Evolutionary conservation across 805 yeast species (phyloP).

Genomic region (Saturnispora galanensis): DNA sequence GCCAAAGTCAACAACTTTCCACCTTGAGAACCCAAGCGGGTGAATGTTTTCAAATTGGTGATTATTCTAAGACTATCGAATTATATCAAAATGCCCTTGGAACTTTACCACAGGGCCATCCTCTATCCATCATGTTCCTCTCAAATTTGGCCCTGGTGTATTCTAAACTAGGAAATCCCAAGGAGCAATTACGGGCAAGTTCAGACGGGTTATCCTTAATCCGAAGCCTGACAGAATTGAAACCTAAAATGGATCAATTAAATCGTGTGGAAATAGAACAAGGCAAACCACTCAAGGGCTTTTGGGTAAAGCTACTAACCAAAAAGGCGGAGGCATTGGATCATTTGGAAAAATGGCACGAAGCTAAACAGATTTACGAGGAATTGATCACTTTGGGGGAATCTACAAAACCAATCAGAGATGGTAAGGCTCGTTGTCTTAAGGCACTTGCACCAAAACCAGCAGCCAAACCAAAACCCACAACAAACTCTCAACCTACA

Average conservation of each 20-base stretch:
- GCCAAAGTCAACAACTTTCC: constrained; percentile 29
- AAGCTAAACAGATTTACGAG: constrained; percentile 54
- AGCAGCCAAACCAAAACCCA: constrained; percentile 21
- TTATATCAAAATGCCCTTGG: constrained; percentile 42
- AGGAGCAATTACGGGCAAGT: constrained; percentile 37
- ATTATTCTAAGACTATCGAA: constrained; percentile 56
- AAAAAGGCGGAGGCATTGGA: constrained; percentile 82
- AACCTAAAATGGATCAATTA: constrained; percentile 5
- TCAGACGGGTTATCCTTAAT: constrained; percentile 37
- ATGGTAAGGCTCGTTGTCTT: constrained; percentile 73
- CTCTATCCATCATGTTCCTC: constrained; percentile 52
- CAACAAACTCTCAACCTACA: constrained; percentile 7
- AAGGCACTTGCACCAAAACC: constrained; percentile 37
- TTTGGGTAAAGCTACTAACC: constrained; percentile 62
- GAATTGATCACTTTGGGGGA: constrained; percentile 59
- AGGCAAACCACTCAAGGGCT: constrained; percentile 49
- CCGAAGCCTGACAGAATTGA: constrained; percentile 21
- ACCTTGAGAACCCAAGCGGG: constrained; percentile 48
- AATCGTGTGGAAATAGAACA: constrained; percentile 29
- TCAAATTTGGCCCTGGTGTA: constrained; percentile 69
- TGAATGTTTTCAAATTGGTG: constrained; percentile 67
- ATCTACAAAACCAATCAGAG: constrained; percentile 54
- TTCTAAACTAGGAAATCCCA: constrained; percentile 62
- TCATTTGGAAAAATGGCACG: constrained; percentile 57
- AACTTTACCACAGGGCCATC: constrained; percentile 54